A percentile compares a stretch with the other conserved stretches of the same genome.
Evolutionary conservation across 345 rosid species (phyloP).

Genomic region (Rhodomyrtus tomentosa): DNA sequence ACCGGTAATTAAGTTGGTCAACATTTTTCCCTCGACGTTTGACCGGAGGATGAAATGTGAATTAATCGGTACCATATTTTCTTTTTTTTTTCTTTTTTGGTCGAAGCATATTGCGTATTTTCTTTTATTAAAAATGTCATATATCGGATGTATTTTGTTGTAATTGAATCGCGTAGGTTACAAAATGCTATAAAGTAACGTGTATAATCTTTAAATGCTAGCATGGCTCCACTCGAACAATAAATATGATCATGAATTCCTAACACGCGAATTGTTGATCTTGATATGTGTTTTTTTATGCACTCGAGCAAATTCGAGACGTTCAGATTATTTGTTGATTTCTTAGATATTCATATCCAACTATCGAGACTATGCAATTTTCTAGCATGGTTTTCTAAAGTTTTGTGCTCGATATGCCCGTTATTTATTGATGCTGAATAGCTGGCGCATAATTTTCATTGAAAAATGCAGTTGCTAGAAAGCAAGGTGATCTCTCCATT

Average conservation of each 20-base stretch:
- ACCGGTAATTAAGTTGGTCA: not conserved
- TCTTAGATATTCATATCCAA: not conserved
- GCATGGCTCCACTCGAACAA: not conserved
- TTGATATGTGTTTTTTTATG: not conserved
- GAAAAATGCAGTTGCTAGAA: no score
- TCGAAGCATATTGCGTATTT: no score
- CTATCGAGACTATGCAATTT: not conserved
- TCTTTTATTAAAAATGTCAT: no score
- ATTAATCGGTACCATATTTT: not conserved
- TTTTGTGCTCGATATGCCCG: not conserved
- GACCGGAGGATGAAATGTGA: not conserved
- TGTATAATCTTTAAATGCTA: not conserved
- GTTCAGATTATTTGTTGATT: not conserved
- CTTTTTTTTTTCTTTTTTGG: no score
- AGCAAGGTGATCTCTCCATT: no score
- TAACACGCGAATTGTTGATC: fast-evolving
- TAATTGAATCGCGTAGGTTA: not conserved
- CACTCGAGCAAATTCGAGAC: not conserved
- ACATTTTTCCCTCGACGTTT: not conserved
- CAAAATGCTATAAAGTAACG: not conserved
- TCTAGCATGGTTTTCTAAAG: not conserved
- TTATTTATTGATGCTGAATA: no score
- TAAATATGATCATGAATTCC: not conserved
- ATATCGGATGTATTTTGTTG: no score
- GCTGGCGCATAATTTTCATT: no score